Percentiles rank a stretch among this genome's conserved stretches.
These are phyloP conservation scores for Lichtheimia ornata DNA, from an alignment of 371 early-diverging fungal species.

Conservation along the genomic window DNA sequence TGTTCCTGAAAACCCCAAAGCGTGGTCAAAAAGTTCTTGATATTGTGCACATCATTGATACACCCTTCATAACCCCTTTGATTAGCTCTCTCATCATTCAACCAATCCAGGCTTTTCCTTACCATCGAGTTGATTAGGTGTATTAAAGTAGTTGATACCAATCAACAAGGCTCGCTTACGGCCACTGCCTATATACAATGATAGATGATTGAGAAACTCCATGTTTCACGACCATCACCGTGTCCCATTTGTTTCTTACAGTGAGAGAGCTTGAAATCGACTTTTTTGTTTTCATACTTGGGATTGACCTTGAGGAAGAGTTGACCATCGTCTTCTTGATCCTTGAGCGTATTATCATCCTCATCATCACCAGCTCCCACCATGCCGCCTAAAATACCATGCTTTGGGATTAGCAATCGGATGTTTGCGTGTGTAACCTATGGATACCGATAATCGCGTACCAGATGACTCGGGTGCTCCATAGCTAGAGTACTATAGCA, in stretches of 20 bases:
- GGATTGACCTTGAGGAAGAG: slow-evolving; percentile 32
- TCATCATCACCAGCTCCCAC: slow-evolving; percentile 7
- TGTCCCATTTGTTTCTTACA: slow-evolving; percentile 42
- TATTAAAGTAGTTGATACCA: slow-evolving; percentile 90
- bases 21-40: slow-evolving; percentile 71
- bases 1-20: slow-evolving; percentile 69
- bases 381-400: slow-evolving; percentile 1
- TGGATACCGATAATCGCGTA: not conserved
- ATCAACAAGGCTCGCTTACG: slow-evolving; percentile 85
- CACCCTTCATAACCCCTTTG: slow-evolving; percentile 57
- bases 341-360: slow-evolving; percentile 8
- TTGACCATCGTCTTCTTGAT: slow-evolving; percentile 11
- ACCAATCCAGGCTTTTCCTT: not conserved
- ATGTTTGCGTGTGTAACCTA: slow-evolving; percentile 2
- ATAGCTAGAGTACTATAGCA: too few species aligned
- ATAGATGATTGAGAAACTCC: not conserved
- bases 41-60: slow-evolving; percentile 90
- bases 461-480: too few species aligned
- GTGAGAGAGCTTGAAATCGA: slow-evolving; percentile 66
- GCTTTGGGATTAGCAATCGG: too few species aligned
- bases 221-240: not conserved
- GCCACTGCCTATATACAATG: slow-evolving; percentile 44
- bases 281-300: slow-evolving; percentile 18
- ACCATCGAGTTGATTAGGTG: slow-evolving; percentile 67
- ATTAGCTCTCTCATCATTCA: not conserved